These are phyloP conservation scores for Raddia distichophylla DNA, from an alignment of 176 grass and related monocot genomes.

Conservation along the genomic window DNA sequence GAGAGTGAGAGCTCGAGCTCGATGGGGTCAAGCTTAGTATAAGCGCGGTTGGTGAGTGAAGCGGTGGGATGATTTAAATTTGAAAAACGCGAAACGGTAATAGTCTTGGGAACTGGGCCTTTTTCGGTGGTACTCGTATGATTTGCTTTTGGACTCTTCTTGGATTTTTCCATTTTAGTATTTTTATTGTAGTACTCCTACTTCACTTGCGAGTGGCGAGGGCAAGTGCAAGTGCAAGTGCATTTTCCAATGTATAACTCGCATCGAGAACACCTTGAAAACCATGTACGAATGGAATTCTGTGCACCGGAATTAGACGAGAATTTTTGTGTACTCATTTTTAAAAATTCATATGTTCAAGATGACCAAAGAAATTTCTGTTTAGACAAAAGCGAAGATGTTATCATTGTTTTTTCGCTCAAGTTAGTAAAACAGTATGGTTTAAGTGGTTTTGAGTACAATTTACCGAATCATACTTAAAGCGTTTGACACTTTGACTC, in stretches of 20 bases:
- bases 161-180: neutral
- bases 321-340: too few relatives aligned
- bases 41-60: neutral
- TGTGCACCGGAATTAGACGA: too few relatives aligned
- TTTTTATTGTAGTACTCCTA: neutral
- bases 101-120: slow-evolving; percentile 37
- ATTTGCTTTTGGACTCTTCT: slow-evolving; percentile 20
- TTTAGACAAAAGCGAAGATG: too few relatives aligned
- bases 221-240: neutral
- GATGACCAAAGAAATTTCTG: too few relatives aligned
- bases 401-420: too few relatives aligned
- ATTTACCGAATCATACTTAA: too few relatives aligned
- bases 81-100: slow-evolving; percentile 73
- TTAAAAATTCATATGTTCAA: too few relatives aligned
- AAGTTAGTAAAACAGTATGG: too few relatives aligned
- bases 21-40: neutral
- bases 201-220: neutral
- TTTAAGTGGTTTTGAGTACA: too few relatives aligned
- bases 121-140: neutral
- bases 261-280: neutral
- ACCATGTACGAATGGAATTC: neutral
- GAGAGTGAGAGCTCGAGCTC: neutral
- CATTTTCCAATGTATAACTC: neutral
- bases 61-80: slow-evolving; percentile 62
- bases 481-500: too few relatives aligned